phyloP scores from a whole-genome alignment of 192 early-diverging fungal genomes.

The Mortierella hygrophila region DNA sequence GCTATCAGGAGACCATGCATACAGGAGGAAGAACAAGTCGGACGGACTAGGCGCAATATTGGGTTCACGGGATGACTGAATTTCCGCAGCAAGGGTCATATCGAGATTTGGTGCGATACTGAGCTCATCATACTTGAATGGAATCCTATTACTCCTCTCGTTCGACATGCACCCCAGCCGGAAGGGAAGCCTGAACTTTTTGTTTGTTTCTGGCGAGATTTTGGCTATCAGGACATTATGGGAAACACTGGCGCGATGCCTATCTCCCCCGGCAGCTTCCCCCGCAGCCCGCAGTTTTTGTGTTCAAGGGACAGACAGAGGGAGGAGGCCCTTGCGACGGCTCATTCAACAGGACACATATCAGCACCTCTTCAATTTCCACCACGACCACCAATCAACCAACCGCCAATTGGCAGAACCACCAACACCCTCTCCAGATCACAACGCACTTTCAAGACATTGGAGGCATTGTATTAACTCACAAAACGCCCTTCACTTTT shows the following conservation, averaged over 20 bases:
- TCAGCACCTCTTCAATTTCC: background rate
- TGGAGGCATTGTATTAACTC: background rate
- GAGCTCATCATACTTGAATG: background rate
- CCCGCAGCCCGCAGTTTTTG: conserved; percentile 9
- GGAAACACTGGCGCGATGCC: background rate
- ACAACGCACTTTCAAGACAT: background rate
- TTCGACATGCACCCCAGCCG: background rate
- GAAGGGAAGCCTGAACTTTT: background rate
- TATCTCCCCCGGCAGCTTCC: background rate
- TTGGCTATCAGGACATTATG: background rate
- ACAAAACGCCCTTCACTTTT: too few species aligned
- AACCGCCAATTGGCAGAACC: background rate
- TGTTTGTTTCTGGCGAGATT: background rate
- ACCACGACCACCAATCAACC: background rate
- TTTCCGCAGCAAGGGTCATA: background rate
- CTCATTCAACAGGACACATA: background rate
- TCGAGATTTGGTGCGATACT: background rate
- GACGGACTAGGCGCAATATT: background rate
- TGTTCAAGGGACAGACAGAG: background rate
- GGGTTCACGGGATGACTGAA: conserved; percentile 2
- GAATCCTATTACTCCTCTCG: background rate
- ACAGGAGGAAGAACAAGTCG: background rate
- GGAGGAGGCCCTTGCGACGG: background rate
- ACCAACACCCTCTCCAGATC: background rate
- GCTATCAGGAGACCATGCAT: background rate